Evolutionary conservation across 805 yeast genomes (phyloP).

Genomic region (Brettanomyces bruxellensis): DNA sequence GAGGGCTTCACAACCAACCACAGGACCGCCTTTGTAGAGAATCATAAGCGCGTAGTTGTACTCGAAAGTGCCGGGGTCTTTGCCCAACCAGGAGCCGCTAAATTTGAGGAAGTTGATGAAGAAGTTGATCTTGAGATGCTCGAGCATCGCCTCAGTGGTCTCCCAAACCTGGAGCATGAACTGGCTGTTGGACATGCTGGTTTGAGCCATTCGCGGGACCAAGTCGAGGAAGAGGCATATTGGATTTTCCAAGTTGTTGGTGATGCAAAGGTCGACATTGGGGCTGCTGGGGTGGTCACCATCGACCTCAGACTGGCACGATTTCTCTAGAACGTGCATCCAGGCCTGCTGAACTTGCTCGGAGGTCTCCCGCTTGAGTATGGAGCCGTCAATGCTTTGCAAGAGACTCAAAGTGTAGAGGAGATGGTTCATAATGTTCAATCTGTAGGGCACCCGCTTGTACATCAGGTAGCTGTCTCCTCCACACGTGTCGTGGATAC

Average conservation of each 20-base stretch:
- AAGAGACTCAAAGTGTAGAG: constrained; percentile 17
- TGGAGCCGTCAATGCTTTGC: constrained; percentile 11
- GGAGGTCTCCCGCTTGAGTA: constrained; percentile 15
- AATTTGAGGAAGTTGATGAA: constrained; percentile 15
- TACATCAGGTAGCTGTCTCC: constrained; percentile 25
- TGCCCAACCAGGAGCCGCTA: constrained; percentile 13
- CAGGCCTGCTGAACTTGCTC: constrained; percentile 30
- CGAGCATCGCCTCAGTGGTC: constrained; percentile 18
- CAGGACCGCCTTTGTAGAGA: constrained; percentile 1
- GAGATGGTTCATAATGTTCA: constrained; percentile 35
- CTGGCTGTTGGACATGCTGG: constrained; percentile 3
- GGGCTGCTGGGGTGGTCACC: constrained; percentile 23
- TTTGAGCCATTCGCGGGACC: constrained; percentile 23
- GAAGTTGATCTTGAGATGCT: constrained; percentile 16
- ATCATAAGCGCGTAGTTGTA: constrained; percentile 12
- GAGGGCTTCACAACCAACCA: not conserved
- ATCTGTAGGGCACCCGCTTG: constrained; percentile 33
- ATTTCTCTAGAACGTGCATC: constrained; percentile 29
- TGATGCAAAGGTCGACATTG: constrained; percentile 33
- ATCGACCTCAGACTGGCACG: constrained; percentile 13
- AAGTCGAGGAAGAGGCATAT: constrained; percentile 30
- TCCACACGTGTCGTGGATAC: constrained; percentile 15
- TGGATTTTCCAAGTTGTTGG: constrained; percentile 31
- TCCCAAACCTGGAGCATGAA: constrained; percentile 18
- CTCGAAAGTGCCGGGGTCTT: constrained; percentile 9